Percentiles rank a stretch among this genome's conserved stretches.
Conservation (phyloP, 495 filamentous ascomycete species). For the Melanomma pulvis-pyrius region DNA sequence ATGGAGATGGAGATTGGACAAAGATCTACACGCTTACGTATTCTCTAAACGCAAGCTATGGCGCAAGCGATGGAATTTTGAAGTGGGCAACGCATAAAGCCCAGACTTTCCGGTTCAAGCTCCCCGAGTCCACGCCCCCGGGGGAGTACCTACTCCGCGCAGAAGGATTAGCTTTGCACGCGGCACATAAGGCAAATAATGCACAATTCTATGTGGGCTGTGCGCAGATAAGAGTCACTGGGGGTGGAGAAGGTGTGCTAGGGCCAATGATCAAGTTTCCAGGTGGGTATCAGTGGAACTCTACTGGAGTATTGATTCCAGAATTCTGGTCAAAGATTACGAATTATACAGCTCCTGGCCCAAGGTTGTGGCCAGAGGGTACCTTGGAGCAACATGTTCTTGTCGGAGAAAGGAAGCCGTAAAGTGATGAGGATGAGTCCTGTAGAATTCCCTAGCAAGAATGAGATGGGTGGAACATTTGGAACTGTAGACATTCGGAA, state of each 20-base stretch:
- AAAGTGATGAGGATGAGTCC: no score
- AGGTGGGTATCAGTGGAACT: slow-evolving; percentile 15
- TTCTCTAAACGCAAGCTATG: slow-evolving; percentile 11
- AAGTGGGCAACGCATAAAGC: slow-evolving; percentile 18
- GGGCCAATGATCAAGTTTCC: slow-evolving; percentile 24
- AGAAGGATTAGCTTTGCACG: slow-evolving; percentile 23
- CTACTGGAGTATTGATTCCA: slow-evolving; percentile 9
- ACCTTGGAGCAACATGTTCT: slow-evolving; percentile 11
- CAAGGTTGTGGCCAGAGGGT: slow-evolving; percentile 16
- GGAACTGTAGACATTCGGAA: no score
- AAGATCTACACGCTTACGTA: slow-evolving; percentile 40
- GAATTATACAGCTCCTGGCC: slow-evolving; percentile 23
- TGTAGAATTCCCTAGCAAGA: no score
- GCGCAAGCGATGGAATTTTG: slow-evolving; percentile 7
- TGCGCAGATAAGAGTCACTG: slow-evolving; percentile 20
- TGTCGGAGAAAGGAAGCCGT: not conserved
- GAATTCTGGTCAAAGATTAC: slow-evolving; percentile 15
- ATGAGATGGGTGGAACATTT: no score
- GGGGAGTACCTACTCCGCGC: slow-evolving; percentile 26
- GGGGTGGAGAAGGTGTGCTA: slow-evolving; percentile 3
- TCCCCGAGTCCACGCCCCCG: slow-evolving; percentile 7
- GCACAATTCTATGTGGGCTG: slow-evolving; percentile 31
- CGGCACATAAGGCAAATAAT: slow-evolving; percentile 13
- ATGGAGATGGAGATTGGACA: slow-evolving; percentile 46
- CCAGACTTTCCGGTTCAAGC: slow-evolving; percentile 18